A percentile compares a stretch with the other conserved stretches of the same genome.
Evolutionary conservation across 805 yeast species (phyloP).

Genomic region (Yarrowia sp.): DNA sequence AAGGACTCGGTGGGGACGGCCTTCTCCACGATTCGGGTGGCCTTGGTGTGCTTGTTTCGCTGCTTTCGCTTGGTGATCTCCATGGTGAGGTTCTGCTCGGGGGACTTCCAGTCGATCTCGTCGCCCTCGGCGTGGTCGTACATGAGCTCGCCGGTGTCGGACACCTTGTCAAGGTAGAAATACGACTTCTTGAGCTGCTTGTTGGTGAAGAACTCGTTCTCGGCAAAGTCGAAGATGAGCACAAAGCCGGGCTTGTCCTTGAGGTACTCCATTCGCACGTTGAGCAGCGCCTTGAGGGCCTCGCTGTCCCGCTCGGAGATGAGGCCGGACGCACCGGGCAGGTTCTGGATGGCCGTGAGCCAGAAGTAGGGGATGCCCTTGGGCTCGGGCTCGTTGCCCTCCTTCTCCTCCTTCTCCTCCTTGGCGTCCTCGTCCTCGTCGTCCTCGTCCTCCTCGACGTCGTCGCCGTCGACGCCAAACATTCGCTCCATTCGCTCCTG

Average conservation of each 20-base stretch:
- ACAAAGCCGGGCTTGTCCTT: constrained; percentile 75
- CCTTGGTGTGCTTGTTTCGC: constrained; percentile 93
- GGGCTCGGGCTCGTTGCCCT: constrained; percentile 36
- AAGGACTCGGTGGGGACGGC: constrained; percentile 91
- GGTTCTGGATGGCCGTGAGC: constrained; percentile 91
- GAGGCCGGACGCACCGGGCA: constrained; percentile 74
- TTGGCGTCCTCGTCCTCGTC: constrained; percentile 46
- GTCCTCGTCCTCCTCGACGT: constrained; percentile 39
- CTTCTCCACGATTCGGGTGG: constrained; percentile 93
- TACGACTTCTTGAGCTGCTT: constrained; percentile 75
- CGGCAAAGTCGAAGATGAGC: constrained; percentile 74
- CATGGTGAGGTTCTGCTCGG: constrained; percentile 80
- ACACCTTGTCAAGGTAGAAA: constrained; percentile 89
- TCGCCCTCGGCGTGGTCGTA: constrained; percentile 96
- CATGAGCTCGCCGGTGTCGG: constrained; percentile 92
- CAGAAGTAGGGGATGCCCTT: constrained; percentile 93
- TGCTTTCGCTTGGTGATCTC: constrained; percentile 91
- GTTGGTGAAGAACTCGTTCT: constrained; percentile 76
- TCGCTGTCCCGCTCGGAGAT: constrained; percentile 89
- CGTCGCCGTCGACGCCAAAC: constrained; percentile 45
- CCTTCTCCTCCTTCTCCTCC: constrained; percentile 47
- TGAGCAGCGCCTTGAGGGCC: constrained; percentile 64
- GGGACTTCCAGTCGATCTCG: constrained; percentile 77
- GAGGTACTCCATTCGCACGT: constrained; percentile 76
- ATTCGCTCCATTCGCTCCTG: constrained; percentile 46